Evolutionary conservation across 306 rosid species (phyloP).

Genomic region (Parietaria judaica): DNA sequence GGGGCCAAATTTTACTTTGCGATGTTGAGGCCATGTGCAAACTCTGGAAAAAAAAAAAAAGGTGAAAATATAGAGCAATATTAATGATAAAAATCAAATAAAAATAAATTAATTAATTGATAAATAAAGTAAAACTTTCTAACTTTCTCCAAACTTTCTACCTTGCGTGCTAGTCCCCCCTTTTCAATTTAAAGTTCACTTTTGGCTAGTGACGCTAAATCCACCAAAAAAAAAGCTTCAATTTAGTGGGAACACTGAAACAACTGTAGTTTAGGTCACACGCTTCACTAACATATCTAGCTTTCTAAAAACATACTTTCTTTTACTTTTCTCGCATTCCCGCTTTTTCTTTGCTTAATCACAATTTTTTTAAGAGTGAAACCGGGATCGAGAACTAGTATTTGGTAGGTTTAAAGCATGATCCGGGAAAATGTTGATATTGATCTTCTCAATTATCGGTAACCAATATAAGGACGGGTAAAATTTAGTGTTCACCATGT

Average conservation of each 20-base stretch:
- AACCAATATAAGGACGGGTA: too few species aligned
- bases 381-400: too few species aligned
- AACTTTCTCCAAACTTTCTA: slow-evolving; percentile 34
- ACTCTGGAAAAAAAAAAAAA: slow-evolving; percentile 29
- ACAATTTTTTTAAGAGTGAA: too few species aligned
- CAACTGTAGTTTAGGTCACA: slow-evolving; percentile 6
- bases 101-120: neutral
- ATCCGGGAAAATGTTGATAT: too few species aligned
- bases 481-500: too few species aligned
- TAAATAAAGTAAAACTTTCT: slow-evolving; percentile 20
- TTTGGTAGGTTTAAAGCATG: too few species aligned
- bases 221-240: slow-evolving; percentile 1
- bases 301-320: neutral
- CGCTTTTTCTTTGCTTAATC: too few species aligned
- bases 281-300: neutral
- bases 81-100: too few species aligned
- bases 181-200: slow-evolving; percentile 4
- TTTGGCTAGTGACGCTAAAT: slow-evolving; percentile 9
- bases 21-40: slow-evolving; percentile 53
- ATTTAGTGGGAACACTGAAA: neutral
- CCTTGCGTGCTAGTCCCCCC: neutral
- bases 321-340: neutral
- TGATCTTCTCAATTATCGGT: too few species aligned
- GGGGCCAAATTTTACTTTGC: slow-evolving; percentile 27
- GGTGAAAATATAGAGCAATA: neutral